Conservation (phyloP, 2,329 filamentous ascomycete species). For the Penicillium sp. region DNA sequence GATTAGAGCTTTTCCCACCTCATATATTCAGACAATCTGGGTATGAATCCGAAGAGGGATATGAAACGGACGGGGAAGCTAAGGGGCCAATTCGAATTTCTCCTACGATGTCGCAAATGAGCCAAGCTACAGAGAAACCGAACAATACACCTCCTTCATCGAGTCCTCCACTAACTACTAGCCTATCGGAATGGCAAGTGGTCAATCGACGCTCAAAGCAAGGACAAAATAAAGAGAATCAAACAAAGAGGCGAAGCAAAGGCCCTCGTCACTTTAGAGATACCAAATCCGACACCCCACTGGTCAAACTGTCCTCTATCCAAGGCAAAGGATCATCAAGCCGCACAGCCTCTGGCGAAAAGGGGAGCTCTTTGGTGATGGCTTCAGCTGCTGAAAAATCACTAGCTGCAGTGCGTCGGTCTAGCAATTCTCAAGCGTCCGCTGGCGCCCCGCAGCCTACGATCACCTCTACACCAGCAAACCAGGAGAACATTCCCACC, state of each 20-base stretch:
- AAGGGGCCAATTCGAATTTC: constrained; percentile 25
- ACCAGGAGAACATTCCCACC: constrained; percentile 32
- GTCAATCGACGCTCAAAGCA: constrained; percentile 25
- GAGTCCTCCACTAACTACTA: constrained; percentile 21
- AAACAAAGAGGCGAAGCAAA: constrained; percentile 9
- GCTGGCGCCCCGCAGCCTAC: constrained; percentile 12
- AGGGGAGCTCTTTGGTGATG: constrained; percentile 20
- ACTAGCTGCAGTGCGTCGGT: constrained; percentile 39
- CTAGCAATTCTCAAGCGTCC: constrained; percentile 32
- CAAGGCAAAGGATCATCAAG: constrained; percentile 34
- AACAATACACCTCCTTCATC: constrained; percentile 22
- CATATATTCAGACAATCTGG: constrained; percentile 30
- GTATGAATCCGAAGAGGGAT: constrained; percentile 31
- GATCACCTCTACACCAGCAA: neutral
- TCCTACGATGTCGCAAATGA: constrained; percentile 31
- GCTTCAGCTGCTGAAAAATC: constrained; percentile 40
- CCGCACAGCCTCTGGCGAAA: constrained; percentile 15
- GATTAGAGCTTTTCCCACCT: constrained; percentile 34
- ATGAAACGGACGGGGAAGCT: constrained; percentile 36
- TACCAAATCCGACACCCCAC: constrained; percentile 22
- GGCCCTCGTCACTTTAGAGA: constrained; percentile 20
- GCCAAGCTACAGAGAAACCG: constrained; percentile 32
- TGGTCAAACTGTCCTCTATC: constrained; percentile 26
- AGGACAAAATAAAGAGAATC: constrained; percentile 10
- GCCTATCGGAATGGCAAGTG: constrained; percentile 35